phyloP scores from a whole-genome alignment of 2,329 filamentous ascomycete genomes.

The Pyrenochaeta sp. region DNA sequence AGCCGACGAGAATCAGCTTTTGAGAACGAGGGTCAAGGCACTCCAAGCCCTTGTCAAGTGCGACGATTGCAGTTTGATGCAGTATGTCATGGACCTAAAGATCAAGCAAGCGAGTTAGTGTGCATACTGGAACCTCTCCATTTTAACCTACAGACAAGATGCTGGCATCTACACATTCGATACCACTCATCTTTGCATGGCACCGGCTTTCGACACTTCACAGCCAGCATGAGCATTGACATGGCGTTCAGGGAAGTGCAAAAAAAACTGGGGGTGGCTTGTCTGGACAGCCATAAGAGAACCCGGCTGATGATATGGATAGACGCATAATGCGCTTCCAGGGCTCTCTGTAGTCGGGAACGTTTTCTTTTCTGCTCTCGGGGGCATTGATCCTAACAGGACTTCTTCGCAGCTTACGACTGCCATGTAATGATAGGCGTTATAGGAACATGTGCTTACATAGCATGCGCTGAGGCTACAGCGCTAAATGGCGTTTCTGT shows the following conservation, averaged over 20 bases:
- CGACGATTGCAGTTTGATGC: slow-evolving; percentile 56
- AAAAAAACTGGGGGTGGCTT: slow-evolving; percentile 12
- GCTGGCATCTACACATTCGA: slow-evolving; percentile 16
- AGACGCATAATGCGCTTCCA: not conserved
- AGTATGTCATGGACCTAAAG: slow-evolving; percentile 54
- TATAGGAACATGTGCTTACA: slow-evolving; percentile 1
- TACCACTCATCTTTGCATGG: not conserved
- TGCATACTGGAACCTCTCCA: not conserved
- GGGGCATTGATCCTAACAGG: not conserved
- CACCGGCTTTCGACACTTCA: slow-evolving; percentile 7
- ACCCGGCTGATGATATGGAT: not conserved
- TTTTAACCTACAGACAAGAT: slow-evolving; percentile 8
- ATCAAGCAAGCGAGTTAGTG: slow-evolving; percentile 37
- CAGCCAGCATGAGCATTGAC: slow-evolving; percentile 15
- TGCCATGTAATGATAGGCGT: slow-evolving; percentile 24
- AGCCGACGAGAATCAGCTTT: slow-evolving; percentile 49
- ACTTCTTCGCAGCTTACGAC: slow-evolving; percentile 3
- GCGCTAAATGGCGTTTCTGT: slow-evolving; percentile 18
- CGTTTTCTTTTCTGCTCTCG: slow-evolving; percentile 1
- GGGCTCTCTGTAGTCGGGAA: slow-evolving; percentile 2
- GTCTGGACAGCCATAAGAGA: slow-evolving; percentile 13
- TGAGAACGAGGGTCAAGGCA: slow-evolving; percentile 52
- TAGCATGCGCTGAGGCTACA: slow-evolving; percentile 15
- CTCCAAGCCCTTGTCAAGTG: slow-evolving; percentile 57
- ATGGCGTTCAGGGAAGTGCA: slow-evolving; percentile 26